Evolutionary conservation across 805 yeast species (phyloP), one percentile per base, ranked within the genome.

Genomic region (Starmerella potacharoeniae): DNA sequence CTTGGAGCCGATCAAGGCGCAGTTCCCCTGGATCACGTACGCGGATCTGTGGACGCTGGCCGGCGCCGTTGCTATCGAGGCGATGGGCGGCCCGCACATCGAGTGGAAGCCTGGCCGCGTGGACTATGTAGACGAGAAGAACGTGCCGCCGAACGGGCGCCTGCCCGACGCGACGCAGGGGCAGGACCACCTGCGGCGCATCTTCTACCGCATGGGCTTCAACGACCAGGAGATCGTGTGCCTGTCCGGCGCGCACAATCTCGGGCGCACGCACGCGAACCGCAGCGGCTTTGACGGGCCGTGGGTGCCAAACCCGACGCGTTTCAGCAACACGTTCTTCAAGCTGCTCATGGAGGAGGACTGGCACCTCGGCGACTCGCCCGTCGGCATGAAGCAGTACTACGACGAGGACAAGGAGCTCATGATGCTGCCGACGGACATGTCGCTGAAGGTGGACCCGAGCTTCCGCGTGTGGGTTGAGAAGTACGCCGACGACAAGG

Each of bases 401-500:
- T 67, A 70, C 60, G 72, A 72, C 58, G 79, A 77, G 61, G 84
- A 82, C 65, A 75, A 77, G 57, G 78, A 75, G 59, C 76, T 85
- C 61, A 87, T 88, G 95, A 88, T 88, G 96, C 71, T 88, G 52
- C 88, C 86, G 33, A 81, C 95, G 11, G 96, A 88, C 66, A 75
- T 81, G 76, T 81, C 86, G 14, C 71, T 85, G 46, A 65, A 79
- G n/a, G 71, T 77, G 61, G 90, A 84, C 68, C 75, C 80, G 4
- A 72, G 69, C 49, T 86, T 82, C 68, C 70, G 71, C 57, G 69
- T 71, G 54, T 80, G 83, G 78, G 90, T 83, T 14, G 76, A 81
- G 62, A 70, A 71, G 55, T 88, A 82, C 69, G 90, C 95, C 30
- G 71, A 73, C 33, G 84, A 86, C 68, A 79, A 81, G 66, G 77